These are phyloP conservation scores for Acanthamoeba royreba DNA, from an alignment of 208 protist genomes.

Conservation along the genomic window DNA sequence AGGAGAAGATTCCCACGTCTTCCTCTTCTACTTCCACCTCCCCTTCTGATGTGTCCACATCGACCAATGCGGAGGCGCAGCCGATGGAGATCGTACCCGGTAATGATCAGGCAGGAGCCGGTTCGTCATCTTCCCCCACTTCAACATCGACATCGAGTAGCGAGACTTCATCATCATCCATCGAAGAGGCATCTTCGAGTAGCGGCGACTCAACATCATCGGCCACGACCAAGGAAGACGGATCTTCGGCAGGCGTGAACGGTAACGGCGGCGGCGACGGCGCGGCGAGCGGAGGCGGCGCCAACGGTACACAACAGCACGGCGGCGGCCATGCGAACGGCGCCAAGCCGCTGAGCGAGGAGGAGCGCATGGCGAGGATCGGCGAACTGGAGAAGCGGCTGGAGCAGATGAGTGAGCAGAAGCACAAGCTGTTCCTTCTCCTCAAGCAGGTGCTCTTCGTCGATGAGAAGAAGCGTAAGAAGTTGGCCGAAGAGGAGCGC, in stretches of 20 bases:
- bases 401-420: not conserved
- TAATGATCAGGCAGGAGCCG: not conserved
- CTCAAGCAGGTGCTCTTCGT: slow-evolving; percentile 11
- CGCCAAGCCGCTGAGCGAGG: not conserved
- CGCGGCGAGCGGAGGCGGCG: no score
- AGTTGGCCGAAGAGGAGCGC: not conserved
- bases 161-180: not conserved
- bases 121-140: not conserved
- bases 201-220: not conserved
- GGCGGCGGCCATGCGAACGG: not conserved
- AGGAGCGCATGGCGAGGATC: not conserved
- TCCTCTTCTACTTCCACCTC: no score
- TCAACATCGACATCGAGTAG: not conserved
- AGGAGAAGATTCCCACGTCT: no score
- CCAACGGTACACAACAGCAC: no score
- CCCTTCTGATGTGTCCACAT: no score
- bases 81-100: no score
- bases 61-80: no score
- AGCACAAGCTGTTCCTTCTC: slow-evolving; percentile 2
- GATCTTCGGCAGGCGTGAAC: not conserved
- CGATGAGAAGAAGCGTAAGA: not conserved
- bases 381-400: not conserved
- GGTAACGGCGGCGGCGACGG: not conserved
- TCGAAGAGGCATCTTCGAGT: not conserved
- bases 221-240: not conserved